A percentile compares a stretch with the other conserved stretches of the same genome.
phyloP scores from a whole-genome alignment of 805 yeast species.

The Brettanomyces bruxellensis region DNA sequence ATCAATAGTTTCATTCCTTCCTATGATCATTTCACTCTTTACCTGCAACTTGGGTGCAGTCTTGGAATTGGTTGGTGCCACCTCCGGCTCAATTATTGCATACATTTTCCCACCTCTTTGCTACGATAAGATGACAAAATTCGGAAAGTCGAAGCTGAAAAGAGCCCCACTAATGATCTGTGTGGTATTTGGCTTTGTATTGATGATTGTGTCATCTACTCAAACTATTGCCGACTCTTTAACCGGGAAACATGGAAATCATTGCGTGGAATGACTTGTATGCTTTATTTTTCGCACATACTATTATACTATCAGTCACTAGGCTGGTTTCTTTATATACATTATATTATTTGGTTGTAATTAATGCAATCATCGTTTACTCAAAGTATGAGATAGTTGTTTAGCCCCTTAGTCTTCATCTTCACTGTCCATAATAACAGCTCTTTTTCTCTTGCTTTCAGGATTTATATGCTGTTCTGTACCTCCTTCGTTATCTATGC shows the following conservation, averaged over 20 bases:
- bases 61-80: constrained; percentile 83
- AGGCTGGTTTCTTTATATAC: too few relatives aligned
- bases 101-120: constrained; percentile 87
- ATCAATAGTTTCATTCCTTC: constrained; percentile 48
- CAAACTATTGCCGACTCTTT: constrained; percentile 53
- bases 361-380: background rate
- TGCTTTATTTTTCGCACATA: too few relatives aligned
- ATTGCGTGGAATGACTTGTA: constrained; percentile 31
- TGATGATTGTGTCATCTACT: constrained; percentile 73
- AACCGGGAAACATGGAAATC: constrained; percentile 31
- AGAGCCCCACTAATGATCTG: constrained; percentile 54
- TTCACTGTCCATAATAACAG: background rate
- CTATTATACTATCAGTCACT: too few relatives aligned
- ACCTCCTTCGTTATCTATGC: background rate
- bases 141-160: constrained; percentile 29
- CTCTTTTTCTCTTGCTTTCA: background rate
- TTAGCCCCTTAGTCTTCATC: constrained; percentile 2
- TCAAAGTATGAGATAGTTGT: background rate
- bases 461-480: background rate
- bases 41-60: constrained; percentile 89
- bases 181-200: constrained; percentile 60
- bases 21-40: constrained; percentile 67
- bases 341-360: too few relatives aligned
- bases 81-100: constrained; percentile 89
- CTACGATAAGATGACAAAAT: constrained; percentile 53